Evolutionary conservation across 2,329 filamentous ascomycete species (phyloP).

Genomic region (Sporothrix euskadiensis): DNA sequence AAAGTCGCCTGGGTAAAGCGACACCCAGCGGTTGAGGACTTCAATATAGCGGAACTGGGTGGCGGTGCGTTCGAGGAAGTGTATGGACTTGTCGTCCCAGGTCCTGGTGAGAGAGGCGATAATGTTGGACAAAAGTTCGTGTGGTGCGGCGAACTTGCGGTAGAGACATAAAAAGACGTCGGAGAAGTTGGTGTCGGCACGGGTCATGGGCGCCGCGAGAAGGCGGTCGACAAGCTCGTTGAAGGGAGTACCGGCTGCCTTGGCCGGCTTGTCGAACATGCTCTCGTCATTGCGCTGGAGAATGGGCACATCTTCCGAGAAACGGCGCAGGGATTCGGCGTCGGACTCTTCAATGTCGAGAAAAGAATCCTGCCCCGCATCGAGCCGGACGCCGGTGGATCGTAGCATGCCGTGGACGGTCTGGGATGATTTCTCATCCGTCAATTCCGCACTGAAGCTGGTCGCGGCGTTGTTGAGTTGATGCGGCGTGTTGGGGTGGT

Average conservation of each 20-base stretch:
- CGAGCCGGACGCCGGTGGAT: constrained; percentile 54
- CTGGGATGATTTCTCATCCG: constrained; percentile 50
- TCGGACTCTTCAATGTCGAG: constrained; percentile 71
- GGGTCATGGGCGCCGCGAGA: constrained; percentile 76
- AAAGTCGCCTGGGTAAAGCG: constrained; percentile 89
- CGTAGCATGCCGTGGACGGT: constrained; percentile 53
- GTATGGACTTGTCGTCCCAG: constrained; percentile 64
- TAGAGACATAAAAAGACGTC: constrained; percentile 91
- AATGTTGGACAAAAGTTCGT: constrained; percentile 74
- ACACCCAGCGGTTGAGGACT: constrained; percentile 85
- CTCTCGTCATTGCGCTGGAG: constrained; percentile 67
- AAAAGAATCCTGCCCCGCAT: constrained; percentile 55
- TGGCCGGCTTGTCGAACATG: constrained; percentile 55
- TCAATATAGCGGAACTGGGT: constrained; percentile 82
- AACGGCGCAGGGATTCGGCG: constrained; percentile 62
- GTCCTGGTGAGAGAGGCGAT: constrained; percentile 72
- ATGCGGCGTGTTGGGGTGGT: constrained; percentile 38
- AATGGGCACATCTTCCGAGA: constrained; percentile 67
- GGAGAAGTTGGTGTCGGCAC: constrained; percentile 83
- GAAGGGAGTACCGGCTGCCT: constrained; percentile 56
- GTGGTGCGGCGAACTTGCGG: constrained; percentile 85
- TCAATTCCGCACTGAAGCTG: constrained; percentile 41
- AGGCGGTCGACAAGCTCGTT: constrained; percentile 85
- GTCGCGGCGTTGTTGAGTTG: constrained; percentile 29
- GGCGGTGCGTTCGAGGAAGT: constrained; percentile 74